These are phyloP conservation scores for Globisporangium acanthophoron DNA, from an alignment of 352 stramenopile species.

Conservation along the genomic window DNA sequence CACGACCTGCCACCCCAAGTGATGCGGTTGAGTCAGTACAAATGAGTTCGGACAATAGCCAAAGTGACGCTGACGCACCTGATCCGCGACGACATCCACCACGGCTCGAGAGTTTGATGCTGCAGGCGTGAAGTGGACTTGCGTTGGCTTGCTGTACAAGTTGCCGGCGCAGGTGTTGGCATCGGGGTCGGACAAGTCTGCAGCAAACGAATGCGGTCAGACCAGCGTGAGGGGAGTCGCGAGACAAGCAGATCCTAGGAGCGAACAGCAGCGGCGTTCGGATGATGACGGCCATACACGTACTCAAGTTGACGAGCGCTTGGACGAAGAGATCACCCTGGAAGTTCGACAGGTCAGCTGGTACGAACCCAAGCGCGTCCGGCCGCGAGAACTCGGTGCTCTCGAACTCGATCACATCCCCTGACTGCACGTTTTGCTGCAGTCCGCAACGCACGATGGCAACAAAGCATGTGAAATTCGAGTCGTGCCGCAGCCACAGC, in stretches of 20 bases:
- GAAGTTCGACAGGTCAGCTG: slow-evolving; percentile 44
- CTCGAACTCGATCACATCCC: slow-evolving; percentile 61
- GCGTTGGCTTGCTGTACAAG: slow-evolving; percentile 48
- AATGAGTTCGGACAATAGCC: background rate
- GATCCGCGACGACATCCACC: slow-evolving; percentile 47
- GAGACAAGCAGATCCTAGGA: background rate
- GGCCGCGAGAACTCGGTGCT: slow-evolving; percentile 53
- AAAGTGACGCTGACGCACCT: slow-evolving; percentile 16
- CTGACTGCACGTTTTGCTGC: slow-evolving; percentile 38
- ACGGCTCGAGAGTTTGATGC: slow-evolving; percentile 14
- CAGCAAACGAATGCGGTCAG: background rate
- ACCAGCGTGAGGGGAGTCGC: background rate
- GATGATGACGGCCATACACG: slow-evolving; percentile 2
- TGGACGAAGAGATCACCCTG: slow-evolving; percentile 45
- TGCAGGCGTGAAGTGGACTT: slow-evolving; percentile 25
- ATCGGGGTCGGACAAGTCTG: slow-evolving; percentile 64
- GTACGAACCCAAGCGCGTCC: slow-evolving; percentile 55
- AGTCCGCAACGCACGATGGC: background rate
- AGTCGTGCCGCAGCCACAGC: background rate
- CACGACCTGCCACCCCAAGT: slow-evolving; percentile 14
- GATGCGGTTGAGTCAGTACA: background rate
- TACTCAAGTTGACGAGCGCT: slow-evolving; percentile 60
- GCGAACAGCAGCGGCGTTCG: too few relatives aligned
- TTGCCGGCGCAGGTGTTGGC: slow-evolving; percentile 58
- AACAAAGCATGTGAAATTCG: background rate